These are phyloP conservation scores for Phialophora tarda DNA, from an alignment of 2,329 filamentous ascomycete species.

Conservation along the genomic window DNA sequence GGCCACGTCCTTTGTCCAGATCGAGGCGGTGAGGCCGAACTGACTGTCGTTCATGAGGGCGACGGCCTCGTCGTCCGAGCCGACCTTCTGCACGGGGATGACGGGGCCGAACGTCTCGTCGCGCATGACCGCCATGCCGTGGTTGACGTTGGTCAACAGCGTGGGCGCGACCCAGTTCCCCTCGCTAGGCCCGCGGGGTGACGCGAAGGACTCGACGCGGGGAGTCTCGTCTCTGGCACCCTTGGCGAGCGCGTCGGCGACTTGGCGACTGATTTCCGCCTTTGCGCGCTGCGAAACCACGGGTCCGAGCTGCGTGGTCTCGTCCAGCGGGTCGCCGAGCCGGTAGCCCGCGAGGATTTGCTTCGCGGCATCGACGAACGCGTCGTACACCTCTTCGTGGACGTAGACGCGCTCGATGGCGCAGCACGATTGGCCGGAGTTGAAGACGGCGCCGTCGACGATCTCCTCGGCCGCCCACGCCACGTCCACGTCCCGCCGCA, in stretches of 20 bases:
- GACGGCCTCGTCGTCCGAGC: conserved; percentile 79
- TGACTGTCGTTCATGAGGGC: conserved; percentile 91
- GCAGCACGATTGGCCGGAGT: conserved; percentile 98
- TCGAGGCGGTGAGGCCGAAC: conserved; percentile 92
- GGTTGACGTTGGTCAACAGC: conserved; percentile 76
- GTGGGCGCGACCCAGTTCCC: conserved; percentile 91
- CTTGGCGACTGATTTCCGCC: conserved; percentile 75
- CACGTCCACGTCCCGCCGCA: conserved; percentile 83
- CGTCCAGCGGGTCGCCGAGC: conserved; percentile 84
- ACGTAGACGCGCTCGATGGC: conserved; percentile 92
- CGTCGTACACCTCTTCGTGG: conserved; percentile 79
- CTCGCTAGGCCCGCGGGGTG: conserved; percentile 67
- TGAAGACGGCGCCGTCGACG: conserved; percentile 94
- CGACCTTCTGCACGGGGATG: conserved; percentile 87
- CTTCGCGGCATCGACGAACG: conserved; percentile 78
- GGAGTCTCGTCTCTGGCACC: conserved; percentile 86
- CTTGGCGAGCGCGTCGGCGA: conserved; percentile 80
- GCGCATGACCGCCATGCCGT: conserved; percentile 85
- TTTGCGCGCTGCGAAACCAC: conserved; percentile 83
- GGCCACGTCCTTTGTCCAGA: conserved; percentile 88
- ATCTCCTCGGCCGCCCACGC: conserved; percentile 93
- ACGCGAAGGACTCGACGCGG: conserved; percentile 75
- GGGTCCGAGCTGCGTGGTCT: conserved; percentile 80
- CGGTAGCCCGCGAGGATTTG: conserved; percentile 80
- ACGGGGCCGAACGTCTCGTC: conserved; percentile 96